Percentiles rank a stretch among this genome's conserved stretches.
phyloP scores from a whole-genome alignment of 2,329 filamentous ascomycete genomes.

The Talaromyces sp. region DNA sequence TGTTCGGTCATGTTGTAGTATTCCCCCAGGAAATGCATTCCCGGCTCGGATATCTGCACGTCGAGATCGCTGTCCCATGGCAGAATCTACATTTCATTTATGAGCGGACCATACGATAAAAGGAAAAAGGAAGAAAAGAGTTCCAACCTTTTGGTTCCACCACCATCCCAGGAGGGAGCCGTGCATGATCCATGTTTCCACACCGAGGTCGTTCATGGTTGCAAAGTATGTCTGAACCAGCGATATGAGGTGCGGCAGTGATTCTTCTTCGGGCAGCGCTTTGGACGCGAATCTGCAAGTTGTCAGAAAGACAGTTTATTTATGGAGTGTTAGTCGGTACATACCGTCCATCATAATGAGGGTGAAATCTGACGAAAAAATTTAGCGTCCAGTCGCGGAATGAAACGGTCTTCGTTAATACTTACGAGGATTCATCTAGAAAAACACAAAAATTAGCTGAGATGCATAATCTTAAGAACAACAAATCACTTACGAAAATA shows the following conservation, averaged over 20 bases:
- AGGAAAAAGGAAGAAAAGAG: background rate
- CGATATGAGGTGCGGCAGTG: conserved; percentile 42
- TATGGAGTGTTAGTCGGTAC: background rate
- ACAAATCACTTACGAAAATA: conserved; percentile 47
- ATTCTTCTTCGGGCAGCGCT: conserved; percentile 42
- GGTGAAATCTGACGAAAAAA: conserved; percentile 39
- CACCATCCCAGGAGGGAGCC: conserved; percentile 57
- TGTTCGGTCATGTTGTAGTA: conserved; percentile 61
- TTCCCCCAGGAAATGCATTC: conserved; percentile 50
- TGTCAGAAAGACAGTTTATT: background rate
- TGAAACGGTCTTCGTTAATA: conserved; percentile 2
- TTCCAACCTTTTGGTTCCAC: conserved; percentile 50
- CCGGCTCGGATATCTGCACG: conserved; percentile 51
- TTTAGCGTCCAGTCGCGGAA: background rate
- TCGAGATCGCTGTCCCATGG: conserved; percentile 59
- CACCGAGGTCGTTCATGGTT: conserved; percentile 51
- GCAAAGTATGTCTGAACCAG: conserved; percentile 52
- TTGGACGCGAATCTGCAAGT: conserved; percentile 41
- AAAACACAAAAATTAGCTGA: conserved; percentile 1
- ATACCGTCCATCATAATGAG: conserved; percentile 50
- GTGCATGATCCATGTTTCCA: conserved; percentile 60
- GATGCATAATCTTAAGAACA: no score
- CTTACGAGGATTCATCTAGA: conserved; percentile 41
- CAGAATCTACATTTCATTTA: conserved; percentile 37
- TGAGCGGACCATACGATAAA: background rate